Base-by-base conservation (phyloP, 1,284 basidiomycete species). In the Moesziomyces aphidis region DNA sequence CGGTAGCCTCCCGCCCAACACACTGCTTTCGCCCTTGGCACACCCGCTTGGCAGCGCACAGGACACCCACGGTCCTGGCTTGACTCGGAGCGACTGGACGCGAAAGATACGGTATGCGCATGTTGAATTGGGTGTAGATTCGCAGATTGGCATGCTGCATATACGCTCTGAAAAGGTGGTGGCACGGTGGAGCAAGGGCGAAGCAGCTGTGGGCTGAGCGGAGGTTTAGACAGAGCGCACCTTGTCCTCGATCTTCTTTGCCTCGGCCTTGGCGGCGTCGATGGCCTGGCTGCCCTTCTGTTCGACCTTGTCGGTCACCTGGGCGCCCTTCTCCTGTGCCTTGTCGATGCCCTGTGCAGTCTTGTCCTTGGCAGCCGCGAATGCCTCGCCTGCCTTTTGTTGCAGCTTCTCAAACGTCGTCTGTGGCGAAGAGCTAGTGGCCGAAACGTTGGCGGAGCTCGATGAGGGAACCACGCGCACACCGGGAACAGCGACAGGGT, bases 401-500 rank as follows among this genome's bases (percentile, higher is more conserved):
- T 77, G 78, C 31, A 83, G 55, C 56, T 73, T 71, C 56, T 79
- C 77, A 22, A 83, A 78, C 22, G 77, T 71, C 23, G 79, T 73
- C 31, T 71, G 67, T 13, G 77, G 76, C 61, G 49, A 58, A 15
- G 50, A 59, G 55, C 57, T 64, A 39, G 63, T 59, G 17, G 62
- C 57, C 24, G 67, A 64, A 34, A 21, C 86, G 86, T n/a, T 83
- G 78, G 31, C 79, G 62, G 22, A 86, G 86, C 61, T 83, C 71
- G 34, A 85, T 73, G 26, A 84, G 80, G 85, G 92, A 55, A 88
- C 86, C 78, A 97, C 89, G 77, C 93, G 91, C 65, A 93, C 93
- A 75, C 95, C 95, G 43, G 94, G 92, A 84, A 96, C 90, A 81
- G 94, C 90, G 69, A 95, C 92, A 21, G 94, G 93, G 88, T 96